A percentile compares a stretch with the other conserved stretches of the same genome.
phyloP scores from a whole-genome alignment of 208 protist genomes.

The Trypanosoma conorhini region DNA sequence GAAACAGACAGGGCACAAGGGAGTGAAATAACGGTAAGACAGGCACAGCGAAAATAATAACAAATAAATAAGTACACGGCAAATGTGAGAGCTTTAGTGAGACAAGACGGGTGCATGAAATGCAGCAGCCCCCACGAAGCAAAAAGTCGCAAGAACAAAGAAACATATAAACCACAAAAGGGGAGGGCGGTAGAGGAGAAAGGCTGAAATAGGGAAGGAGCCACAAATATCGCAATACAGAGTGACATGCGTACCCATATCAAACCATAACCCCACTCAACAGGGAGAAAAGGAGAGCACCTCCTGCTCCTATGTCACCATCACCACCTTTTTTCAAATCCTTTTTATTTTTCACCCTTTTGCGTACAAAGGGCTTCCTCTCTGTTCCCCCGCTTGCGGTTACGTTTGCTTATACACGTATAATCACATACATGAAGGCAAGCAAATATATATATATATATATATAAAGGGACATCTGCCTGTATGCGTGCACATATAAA shows the following conservation, averaged over 20 bases:
- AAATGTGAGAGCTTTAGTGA: not conserved
- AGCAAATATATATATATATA: not conserved
- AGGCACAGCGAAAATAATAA: conserved; percentile 9
- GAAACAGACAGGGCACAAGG: conserved; percentile 3
- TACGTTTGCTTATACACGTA: not conserved
- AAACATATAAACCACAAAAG: not conserved
- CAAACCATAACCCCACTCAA: not conserved
- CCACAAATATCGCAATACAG: not conserved
- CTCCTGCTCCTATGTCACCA: not conserved
- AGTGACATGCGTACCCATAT: not conserved
- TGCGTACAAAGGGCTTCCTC: not conserved
- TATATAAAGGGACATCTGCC: not conserved
- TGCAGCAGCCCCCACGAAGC: not conserved
- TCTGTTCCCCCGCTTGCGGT: not conserved
- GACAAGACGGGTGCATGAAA: not conserved
- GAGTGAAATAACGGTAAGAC: conserved; percentile 11
- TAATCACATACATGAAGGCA: not conserved
- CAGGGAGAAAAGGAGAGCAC: not conserved
- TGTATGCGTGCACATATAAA: conserved; percentile 1
- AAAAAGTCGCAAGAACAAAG: not conserved
- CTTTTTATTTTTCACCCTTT: not conserved
- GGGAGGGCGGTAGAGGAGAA: not conserved
- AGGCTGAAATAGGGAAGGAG: not conserved
- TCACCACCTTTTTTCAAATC: not conserved
- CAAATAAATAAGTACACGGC: conserved; percentile 4